phyloP scores from a whole-genome alignment of 768 basidiomycete species.

The Neoboletus brunneissimus region DNA sequence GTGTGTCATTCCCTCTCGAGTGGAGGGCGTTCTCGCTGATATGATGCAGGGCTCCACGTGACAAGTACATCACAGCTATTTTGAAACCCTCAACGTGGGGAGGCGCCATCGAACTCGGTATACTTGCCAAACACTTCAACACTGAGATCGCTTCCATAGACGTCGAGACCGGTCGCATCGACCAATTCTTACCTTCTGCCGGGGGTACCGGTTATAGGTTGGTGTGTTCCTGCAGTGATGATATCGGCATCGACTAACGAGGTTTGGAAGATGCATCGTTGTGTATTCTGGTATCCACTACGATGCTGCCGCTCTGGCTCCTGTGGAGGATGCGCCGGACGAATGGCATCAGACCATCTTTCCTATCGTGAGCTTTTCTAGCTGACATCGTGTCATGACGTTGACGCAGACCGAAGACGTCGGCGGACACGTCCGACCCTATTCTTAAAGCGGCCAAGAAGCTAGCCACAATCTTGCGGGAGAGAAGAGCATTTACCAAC shows the following conservation, averaged over 20 bases:
- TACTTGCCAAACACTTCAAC: constrained; percentile 77
- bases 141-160: constrained; percentile 90
- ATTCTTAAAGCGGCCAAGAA: constrained; percentile 63
- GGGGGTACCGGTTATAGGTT: constrained; percentile 35
- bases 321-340: constrained; percentile 64
- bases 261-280: constrained; percentile 55
- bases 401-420: constrained; percentile 28
- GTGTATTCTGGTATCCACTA: constrained; percentile 98
- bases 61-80: constrained; percentile 80
- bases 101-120: constrained; percentile 89
- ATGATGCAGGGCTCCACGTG: constrained; percentile 45
- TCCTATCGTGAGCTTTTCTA: constrained; percentile 45
- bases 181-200: constrained; percentile 60
- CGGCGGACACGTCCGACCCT: constrained; percentile 44
- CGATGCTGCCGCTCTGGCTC: constrained; percentile 84
- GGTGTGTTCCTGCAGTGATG: background rate
- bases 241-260: constrained; percentile 2
- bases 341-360: constrained; percentile 93
- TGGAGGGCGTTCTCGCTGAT: background rate
- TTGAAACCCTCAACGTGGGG: constrained; percentile 84
- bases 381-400: constrained; percentile 9
- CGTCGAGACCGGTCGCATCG: constrained; percentile 88
- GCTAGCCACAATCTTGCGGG: constrained; percentile 69
- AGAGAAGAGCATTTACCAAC: constrained; percentile 85
- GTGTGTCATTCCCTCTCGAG: constrained; percentile 38